phyloP scores from a whole-genome alignment of 768 basidiomycete genomes.

The Phaeolepiota aurea region DNA sequence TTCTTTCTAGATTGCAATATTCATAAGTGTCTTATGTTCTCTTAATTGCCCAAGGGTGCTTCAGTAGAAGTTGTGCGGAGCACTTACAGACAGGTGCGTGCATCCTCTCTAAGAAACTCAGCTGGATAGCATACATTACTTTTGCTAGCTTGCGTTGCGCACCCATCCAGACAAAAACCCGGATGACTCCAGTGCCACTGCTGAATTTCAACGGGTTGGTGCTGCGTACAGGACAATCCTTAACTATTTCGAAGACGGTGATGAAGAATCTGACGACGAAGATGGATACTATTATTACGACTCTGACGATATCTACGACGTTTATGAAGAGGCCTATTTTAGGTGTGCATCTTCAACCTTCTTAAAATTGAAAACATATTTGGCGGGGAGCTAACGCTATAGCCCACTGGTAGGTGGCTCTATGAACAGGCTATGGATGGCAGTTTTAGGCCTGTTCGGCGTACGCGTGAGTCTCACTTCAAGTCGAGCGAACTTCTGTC shows the following conservation, averaged over 20 bases:
- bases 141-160: constrained; percentile 45
- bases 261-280: constrained; percentile 22
- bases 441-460: constrained; percentile 6
- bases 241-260: constrained; percentile 39
- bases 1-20: constrained; percentile 3
- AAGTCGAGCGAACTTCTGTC: neutral
- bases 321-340: constrained; percentile 13
- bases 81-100: constrained; percentile 58
- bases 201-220: constrained; percentile 59
- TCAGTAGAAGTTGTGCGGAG: constrained; percentile 58
- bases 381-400: no score
- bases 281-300: constrained; percentile 24
- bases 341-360: neutral
- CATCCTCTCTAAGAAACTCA: constrained; percentile 1
- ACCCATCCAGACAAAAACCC: constrained; percentile 78
- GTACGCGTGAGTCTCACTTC: neutral
- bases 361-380: no score
- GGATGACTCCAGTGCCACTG: constrained; percentile 54
- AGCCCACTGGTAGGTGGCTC: constrained; percentile 17
- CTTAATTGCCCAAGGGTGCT: constrained; percentile 51
- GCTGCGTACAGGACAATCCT: constrained; percentile 56
- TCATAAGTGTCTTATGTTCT: no score
- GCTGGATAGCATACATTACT: neutral
- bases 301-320: constrained; percentile 26
- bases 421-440: constrained; percentile 38